phyloP scores from a whole-genome alignment of 345 rosid genomes.

The Acer yangbiense region DNA sequence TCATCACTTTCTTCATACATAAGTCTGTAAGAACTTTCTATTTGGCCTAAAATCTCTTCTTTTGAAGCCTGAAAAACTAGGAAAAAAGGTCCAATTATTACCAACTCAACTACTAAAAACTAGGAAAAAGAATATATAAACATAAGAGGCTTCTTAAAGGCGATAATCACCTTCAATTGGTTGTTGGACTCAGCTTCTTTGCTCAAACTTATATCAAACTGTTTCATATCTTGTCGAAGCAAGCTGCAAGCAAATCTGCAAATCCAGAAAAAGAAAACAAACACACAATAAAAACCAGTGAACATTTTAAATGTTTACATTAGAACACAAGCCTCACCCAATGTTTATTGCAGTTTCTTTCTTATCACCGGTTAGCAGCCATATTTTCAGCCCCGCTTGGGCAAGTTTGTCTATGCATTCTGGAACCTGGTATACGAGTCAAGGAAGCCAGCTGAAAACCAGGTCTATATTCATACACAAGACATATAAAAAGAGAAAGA shows the following conservation, averaged over 20 bases:
- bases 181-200: conserved; percentile 31
- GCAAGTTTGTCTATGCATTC: conserved; percentile 88
- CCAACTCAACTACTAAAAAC: conserved; percentile 21
- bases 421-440: conserved; percentile 55
- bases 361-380: conserved; percentile 91
- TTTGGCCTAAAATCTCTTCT: conserved; percentile 53
- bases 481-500: neutral
- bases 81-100: conserved; percentile 12
- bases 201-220: conserved; percentile 46
- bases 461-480: neutral
- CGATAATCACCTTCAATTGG: conserved; percentile 31
- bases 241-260: conserved; percentile 83
- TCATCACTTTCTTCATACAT: conserved; percentile 46
- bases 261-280: conserved; percentile 1
- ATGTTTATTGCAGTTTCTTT: conserved; percentile 84
- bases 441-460: conserved; percentile 6
- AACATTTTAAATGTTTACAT: neutral
- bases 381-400: conserved; percentile 84
- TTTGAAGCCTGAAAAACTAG: conserved; percentile 50
- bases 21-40: conserved; percentile 46
- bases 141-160: conserved; percentile 10
- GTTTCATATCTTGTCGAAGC: conserved; percentile 77
- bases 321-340: conserved; percentile 49
- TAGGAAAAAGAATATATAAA: conserved; percentile 3
- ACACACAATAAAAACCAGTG: neutral